Percentiles rank a stretch among this genome's conserved stretches.
Evolutionary conservation across 2,329 filamentous ascomycete species (phyloP).

Genomic region (Arthrobotrys conoides): DNA sequence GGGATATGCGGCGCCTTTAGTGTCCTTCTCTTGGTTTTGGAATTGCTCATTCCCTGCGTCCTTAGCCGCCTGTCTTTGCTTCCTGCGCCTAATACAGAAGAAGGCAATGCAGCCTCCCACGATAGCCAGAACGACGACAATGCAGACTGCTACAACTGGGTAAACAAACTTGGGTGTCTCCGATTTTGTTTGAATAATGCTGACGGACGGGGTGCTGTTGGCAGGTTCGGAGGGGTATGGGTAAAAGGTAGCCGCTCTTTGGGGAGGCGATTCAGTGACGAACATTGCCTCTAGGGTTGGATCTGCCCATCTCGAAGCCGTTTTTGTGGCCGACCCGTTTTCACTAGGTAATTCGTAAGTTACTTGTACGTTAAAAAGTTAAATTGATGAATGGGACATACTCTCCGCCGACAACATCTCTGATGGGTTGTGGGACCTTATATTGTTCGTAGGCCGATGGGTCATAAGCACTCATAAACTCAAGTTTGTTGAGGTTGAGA

Average conservation of each 20-base stretch:
- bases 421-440: slow-evolving; percentile 62
- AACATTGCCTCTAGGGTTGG: slow-evolving; percentile 61
- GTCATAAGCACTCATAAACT: slow-evolving; percentile 62
- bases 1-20: slow-evolving; percentile 24
- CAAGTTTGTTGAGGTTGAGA: slow-evolving; percentile 63
- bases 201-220: slow-evolving; percentile 31
- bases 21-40: slow-evolving; percentile 52
- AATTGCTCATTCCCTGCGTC: slow-evolving; percentile 58
- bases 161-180: slow-evolving; percentile 57
- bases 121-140: slow-evolving; percentile 50
- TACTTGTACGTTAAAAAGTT: neutral
- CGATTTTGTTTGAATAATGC: slow-evolving; percentile 47
- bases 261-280: slow-evolving; percentile 32
- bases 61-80: slow-evolving; percentile 35
- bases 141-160: slow-evolving; percentile 52
- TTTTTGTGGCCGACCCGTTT: slow-evolving; percentile 61
- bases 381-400: slow-evolving; percentile 46
- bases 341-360: slow-evolving; percentile 27
- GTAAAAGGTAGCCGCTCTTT: slow-evolving; percentile 48
- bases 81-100: slow-evolving; percentile 53
- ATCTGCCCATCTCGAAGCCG: slow-evolving; percentile 59
- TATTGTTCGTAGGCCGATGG: slow-evolving; percentile 62
- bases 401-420: slow-evolving; percentile 63
- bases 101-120: slow-evolving; percentile 55
- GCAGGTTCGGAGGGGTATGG: slow-evolving; percentile 43